Base-by-base conservation (phyloP, 2,329 filamentous ascomycete genomes). In the Fusarium agapanthi region DNA sequence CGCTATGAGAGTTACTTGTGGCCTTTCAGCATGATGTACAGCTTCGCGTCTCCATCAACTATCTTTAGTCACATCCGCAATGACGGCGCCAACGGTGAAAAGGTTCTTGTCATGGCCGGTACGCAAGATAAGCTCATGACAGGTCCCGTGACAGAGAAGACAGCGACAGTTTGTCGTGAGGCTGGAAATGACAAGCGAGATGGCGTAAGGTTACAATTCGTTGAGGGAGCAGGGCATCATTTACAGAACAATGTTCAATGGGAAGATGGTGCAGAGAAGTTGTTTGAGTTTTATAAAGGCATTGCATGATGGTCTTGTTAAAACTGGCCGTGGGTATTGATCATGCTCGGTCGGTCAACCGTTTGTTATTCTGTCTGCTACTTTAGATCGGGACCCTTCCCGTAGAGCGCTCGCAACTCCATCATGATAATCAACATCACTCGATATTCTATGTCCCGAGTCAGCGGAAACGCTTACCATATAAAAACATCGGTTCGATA, bases 1-100 rank as follows among this genome's bases (percentile, higher is more conserved):
- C 80, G 82, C 7, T 90, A 87, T 68, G 87, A 89, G 74, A 86
- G 83, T 68, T 86, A 87, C 74, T 73, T 83, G 37, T 89, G 87
- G 87, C 84, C 86, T 0, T 62, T 86, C 40, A 84, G 85, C 57
- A 86, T 88, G 80, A 81, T 87, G 65, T 75, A 69, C 37, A 78
- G 80, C 6, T 87, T 88, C 69, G 81, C 84, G 15, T 80, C 82
- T 20, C 80, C 82, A 2, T 65, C 78, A 40, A 82, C 79, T 22
- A 78, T 88, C 5, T 65, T 88, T 5, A 69, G 66, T 13, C 83
- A 80, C 7, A 80, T 84, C n/a, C 59, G 65, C 7, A 75, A 75
- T 40, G 72, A 77, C 18, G 69, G 65, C 2, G 3, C 57, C 10
- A 67, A 69, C 28, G 64, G 59, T 2, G 59, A 66, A 45, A 79